These are phyloP conservation scores for Oxalis stricta DNA, from an alignment of 441 rosid species.

Conservation along the genomic window DNA sequence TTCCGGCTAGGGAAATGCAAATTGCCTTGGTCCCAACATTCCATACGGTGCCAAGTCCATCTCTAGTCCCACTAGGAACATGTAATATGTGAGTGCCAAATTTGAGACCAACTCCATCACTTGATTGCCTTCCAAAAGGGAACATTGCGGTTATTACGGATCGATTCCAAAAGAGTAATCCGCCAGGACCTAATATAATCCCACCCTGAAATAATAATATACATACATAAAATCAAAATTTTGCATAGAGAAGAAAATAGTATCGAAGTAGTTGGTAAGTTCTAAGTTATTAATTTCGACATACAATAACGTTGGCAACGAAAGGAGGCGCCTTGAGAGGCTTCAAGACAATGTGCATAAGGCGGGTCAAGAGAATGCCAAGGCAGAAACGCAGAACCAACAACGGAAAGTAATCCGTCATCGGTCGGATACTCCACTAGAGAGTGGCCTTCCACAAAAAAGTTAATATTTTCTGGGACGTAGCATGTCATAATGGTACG, in stretches of 20 bases:
- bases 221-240: neutral
- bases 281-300: no score
- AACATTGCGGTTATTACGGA: neutral
- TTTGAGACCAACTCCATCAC: constrained; percentile 1
- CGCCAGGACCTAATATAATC: neutral
- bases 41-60: constrained; percentile 9
- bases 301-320: neutral
- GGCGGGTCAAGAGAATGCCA: neutral
- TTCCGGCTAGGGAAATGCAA: constrained; percentile 3
- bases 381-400: no score
- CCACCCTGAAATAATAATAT: neutral
- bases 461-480: no score
- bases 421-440: no score
- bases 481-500: no score
- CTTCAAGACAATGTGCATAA: neutral
- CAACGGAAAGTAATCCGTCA: no score
- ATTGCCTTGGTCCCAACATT: neutral
- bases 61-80: constrained; percentile 16
- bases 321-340: constrained; percentile 3
- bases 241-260: neutral
- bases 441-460: no score
- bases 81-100: constrained; percentile 6
- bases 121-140: neutral
- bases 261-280: neutral
- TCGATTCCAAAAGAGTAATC: neutral